Evolutionary conservation across 2,329 filamentous ascomycete species (phyloP), one percentile per base, ranked within the genome.

Genomic region (Nothophoma quercina): DNA sequence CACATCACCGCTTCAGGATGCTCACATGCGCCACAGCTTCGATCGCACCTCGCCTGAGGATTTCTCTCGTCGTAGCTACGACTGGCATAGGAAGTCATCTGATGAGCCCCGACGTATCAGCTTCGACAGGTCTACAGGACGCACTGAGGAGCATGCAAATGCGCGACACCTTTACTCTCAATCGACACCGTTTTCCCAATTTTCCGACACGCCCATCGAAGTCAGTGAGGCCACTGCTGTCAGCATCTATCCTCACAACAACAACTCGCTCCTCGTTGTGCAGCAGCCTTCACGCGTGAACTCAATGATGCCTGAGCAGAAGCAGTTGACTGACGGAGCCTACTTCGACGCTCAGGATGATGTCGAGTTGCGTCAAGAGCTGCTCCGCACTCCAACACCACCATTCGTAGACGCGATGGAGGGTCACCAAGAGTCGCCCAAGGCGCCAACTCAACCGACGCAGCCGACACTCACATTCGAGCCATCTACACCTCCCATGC

Each of bases 191-290:
- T 79, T 80, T 42, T 65, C 84, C 70, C 50, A 79, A 74, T 58
- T 74, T 72, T 57, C 81, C 59, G 60, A 77, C 34, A 83, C 81
- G 1, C 81, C 81, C 0, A 72, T 83, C 9, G 85, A 88, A 69
- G 79, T 88, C 44, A 83, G 79, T 53, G 84, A 88, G 67, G 85
- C 85, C 8, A 85, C 78, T 33, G 83, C 83, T 9, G 78, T 88
- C 12, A 83, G 78, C 52, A 80, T 87, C 26, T 87, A 82, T 56
- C 80, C 85, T 2, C 85, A 88, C 70, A 85, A 85, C 68, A 88
- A 88, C 58, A 75, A 83, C 34, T 87, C 84, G 6, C 71, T 88
- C 5, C 74, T 87, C n/a, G 71, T 88, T n/a, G 82, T 88, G n/a
- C 82, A 88, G 60, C 81, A 84, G 47, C 50, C 68, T 13, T 66